Evolutionary conservation across 2,329 filamentous ascomycete species (phyloP).

Genomic region (Cladophialophora immunda): DNA sequence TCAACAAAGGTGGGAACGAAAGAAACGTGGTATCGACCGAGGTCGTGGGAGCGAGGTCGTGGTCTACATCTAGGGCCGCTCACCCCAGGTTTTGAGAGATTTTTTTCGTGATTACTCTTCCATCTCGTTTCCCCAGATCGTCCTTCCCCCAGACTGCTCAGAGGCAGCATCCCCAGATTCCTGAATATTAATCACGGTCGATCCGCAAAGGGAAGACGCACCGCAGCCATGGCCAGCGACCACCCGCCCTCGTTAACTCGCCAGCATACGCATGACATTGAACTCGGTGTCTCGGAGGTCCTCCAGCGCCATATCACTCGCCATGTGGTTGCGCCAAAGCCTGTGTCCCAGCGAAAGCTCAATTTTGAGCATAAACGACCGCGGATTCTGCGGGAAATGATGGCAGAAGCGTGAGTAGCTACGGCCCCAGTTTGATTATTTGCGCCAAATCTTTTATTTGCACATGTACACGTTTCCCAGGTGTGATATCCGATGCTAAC

Average conservation of each 20-base stretch:
- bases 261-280: slow-evolving; percentile 47
- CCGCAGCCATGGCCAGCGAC: neutral
- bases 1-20: neutral
- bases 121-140: slow-evolving; percentile 14
- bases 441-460: neutral
- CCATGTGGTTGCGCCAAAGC: slow-evolving; percentile 59
- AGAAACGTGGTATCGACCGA: slow-evolving; percentile 8
- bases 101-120: slow-evolving; percentile 19
- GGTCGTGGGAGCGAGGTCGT: slow-evolving; percentile 1
- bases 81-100: slow-evolving; percentile 14
- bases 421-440: neutral
- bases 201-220: neutral
- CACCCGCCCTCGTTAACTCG: slow-evolving; percentile 30
- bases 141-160: slow-evolving; percentile 10
- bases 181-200: slow-evolving; percentile 22
- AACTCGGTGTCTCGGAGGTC: slow-evolving; percentile 64
- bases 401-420: slow-evolving; percentile 57
- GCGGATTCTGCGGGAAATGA: slow-evolving; percentile 63
- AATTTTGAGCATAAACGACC: slow-evolving; percentile 64
- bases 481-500: neutral
- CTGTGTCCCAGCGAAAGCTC: slow-evolving; percentile 63
- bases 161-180: slow-evolving; percentile 7
- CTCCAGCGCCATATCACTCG: slow-evolving; percentile 60
- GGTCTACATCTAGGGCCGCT: slow-evolving; percentile 15
- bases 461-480: neutral